Percentiles rank a stretch among this genome's conserved stretches.
Evolutionary conservation across 768 basidiomycete genomes (phyloP).

Genomic region (Suillus variegatus): DNA sequence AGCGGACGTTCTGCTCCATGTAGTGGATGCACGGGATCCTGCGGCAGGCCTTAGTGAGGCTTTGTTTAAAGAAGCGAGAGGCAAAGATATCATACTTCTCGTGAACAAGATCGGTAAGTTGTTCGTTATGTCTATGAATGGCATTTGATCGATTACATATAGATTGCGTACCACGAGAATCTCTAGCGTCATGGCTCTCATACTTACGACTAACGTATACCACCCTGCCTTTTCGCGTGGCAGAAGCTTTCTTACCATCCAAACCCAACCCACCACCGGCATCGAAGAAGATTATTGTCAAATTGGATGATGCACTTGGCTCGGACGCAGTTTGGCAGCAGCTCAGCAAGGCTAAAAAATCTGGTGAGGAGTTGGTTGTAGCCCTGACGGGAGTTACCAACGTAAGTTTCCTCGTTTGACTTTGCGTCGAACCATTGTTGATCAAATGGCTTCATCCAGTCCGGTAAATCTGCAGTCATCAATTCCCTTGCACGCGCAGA

Average conservation of each 20-base stretch:
- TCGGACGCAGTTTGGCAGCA: slow-evolving; percentile 49
- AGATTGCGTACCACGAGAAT: slow-evolving; percentile 84
- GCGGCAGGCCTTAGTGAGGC: slow-evolving; percentile 71
- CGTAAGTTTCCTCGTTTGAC: slow-evolving; percentile 43
- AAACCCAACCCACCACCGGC: slow-evolving; percentile 25
- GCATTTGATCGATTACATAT: neutral
- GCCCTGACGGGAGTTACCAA: slow-evolving; percentile 84
- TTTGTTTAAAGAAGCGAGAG: slow-evolving; percentile 41
- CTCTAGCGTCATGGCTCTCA: slow-evolving; percentile 66
- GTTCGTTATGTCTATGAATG: neutral
- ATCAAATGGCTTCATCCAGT: slow-evolving; percentile 39
- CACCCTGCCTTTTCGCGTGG: slow-evolving; percentile 72
- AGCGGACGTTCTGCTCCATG: slow-evolving; percentile 77
- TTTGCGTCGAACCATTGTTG: neutral
- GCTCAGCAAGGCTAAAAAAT: slow-evolving; percentile 51
- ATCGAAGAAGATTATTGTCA: slow-evolving; percentile 38
- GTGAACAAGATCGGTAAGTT: slow-evolving; percentile 86
- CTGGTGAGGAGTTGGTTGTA: slow-evolving; percentile 54
- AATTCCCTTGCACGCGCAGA: slow-evolving; percentile 68
- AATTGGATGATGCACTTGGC: slow-evolving; percentile 62
- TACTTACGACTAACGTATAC: slow-evolving; percentile 61
- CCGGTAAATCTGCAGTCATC: slow-evolving; percentile 83
- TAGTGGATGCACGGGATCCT: slow-evolving; percentile 87
- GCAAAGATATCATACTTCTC: slow-evolving; percentile 60
- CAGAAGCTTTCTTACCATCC: slow-evolving; percentile 63